These are phyloP conservation scores for Corrigiola litoralis DNA, from an alignment of 179 eudicot species.

Conservation along the genomic window DNA sequence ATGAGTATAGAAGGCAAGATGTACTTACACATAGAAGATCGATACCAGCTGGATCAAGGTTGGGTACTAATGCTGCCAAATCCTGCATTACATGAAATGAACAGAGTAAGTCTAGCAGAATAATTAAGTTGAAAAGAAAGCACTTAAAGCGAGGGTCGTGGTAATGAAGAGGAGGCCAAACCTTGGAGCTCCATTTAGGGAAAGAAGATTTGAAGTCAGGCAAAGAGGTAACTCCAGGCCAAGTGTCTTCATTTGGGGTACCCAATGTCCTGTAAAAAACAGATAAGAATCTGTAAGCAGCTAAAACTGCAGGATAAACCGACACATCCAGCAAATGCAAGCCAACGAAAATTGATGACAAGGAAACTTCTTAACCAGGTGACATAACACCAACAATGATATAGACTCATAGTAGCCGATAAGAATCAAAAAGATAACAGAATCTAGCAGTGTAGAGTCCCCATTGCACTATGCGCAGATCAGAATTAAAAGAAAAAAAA, in stretches of 20 bases:
- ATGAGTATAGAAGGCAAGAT: neutral
- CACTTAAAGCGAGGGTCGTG: neutral
- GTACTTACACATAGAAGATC: conserved; percentile 79
- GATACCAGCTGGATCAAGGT: conserved; percentile 71
- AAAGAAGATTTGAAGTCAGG: conserved; percentile 87
- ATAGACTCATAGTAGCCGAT: too few relatives aligned
- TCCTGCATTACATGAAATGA: conserved; percentile 45
- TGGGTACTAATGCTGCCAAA: conserved; percentile 65
- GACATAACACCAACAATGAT: too few relatives aligned
- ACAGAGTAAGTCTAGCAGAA: conserved; percentile 3
- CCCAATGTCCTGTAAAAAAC: conserved; percentile 63
- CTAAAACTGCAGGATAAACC: neutral
- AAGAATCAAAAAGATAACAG: too few relatives aligned
- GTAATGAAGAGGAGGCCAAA: too few relatives aligned
- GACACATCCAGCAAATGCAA: too few relatives aligned
- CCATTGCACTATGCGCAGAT: too few relatives aligned
- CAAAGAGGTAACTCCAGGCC: conserved; percentile 96
- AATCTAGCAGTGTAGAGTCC: neutral
- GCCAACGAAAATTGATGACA: too few relatives aligned
- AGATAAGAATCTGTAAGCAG: neutral
- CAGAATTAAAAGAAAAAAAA: neutral
- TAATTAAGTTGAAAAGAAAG: neutral
- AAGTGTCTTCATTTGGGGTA: conserved; percentile 88
- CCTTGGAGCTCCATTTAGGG: conserved; percentile 90
- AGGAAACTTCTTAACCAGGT: too few relatives aligned